These are phyloP conservation scores for Didymella lethalis DNA, from an alignment of 2,329 filamentous ascomycete genomes.

Conservation along the genomic window DNA sequence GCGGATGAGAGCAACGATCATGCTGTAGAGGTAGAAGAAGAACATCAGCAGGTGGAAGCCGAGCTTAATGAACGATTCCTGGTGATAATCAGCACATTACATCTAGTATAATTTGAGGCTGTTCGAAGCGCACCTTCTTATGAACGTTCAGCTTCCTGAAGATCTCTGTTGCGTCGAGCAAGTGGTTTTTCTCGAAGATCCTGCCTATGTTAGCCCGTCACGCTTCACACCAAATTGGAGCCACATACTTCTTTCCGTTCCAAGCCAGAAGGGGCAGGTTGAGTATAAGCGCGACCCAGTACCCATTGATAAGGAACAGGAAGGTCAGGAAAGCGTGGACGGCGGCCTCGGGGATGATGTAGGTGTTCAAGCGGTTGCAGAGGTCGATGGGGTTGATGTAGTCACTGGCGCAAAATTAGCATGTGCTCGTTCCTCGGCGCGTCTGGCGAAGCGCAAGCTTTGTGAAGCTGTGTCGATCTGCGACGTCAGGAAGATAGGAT, in stretches of 20 bases:
- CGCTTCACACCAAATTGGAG: neutral
- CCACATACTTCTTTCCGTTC: constrained; percentile 95
- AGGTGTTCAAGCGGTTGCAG: constrained; percentile 99
- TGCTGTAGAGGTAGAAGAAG: constrained; percentile 99
- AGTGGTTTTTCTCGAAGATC: constrained; percentile 95
- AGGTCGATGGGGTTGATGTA: constrained; percentile 99
- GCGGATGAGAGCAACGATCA: constrained; percentile 95
- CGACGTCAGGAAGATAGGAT: neutral
- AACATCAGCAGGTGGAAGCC: constrained; percentile 99
- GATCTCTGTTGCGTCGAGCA: constrained; percentile 97
- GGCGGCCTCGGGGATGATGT: constrained; percentile 97
- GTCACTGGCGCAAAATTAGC: constrained; percentile 69
- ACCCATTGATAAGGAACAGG: constrained; percentile 97
- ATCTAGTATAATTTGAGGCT: neutral
- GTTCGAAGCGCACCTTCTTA: constrained; percentile 79
- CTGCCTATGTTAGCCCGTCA: constrained; percentile 60
- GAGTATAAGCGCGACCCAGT: constrained; percentile 92
- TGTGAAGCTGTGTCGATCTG: neutral
- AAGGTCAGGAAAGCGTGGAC: constrained; percentile 96
- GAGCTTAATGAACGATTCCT: constrained; percentile 99
- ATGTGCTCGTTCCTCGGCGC: constrained; percentile 25
- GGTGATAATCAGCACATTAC: constrained; percentile 23
- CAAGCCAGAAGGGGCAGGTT: constrained; percentile 91
- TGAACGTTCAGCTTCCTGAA: constrained; percentile 99
- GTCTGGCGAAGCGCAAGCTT: constrained; percentile 1